phyloP scores from a whole-genome alignment of 495 filamentous ascomycete genomes.

The Neurospora sp. region DNA sequence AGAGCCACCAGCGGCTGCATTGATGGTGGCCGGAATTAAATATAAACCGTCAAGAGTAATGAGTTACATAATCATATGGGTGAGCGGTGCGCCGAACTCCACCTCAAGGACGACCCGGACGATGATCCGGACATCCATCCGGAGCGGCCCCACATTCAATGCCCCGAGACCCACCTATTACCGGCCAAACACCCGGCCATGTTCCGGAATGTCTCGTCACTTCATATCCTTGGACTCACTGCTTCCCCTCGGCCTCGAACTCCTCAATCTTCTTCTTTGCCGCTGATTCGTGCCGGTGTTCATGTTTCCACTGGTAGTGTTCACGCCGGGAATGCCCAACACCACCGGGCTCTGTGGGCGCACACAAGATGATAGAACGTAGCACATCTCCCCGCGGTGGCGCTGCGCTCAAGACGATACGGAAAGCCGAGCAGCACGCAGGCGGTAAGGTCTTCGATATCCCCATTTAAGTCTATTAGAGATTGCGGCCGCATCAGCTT shows the following conservation, averaged over 20 bases:
- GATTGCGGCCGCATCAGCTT: too few relatives aligned
- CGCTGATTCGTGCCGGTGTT: too few relatives aligned
- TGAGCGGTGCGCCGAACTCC: background rate
- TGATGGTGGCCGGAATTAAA: background rate
- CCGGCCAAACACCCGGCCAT: background rate
- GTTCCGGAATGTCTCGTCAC: background rate
- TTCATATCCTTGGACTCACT: background rate
- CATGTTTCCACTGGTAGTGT: too few relatives aligned
- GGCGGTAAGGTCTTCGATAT: too few relatives aligned
- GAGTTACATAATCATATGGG: background rate
- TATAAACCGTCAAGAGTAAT: background rate
- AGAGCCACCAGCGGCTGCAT: background rate
- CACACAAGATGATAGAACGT: too few relatives aligned
- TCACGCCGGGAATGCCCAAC: too few relatives aligned
- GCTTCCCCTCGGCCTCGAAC: conserved; percentile 29
- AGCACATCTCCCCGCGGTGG: too few relatives aligned
- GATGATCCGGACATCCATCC: background rate
- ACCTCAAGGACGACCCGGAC: background rate
- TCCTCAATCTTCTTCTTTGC: too few relatives aligned
- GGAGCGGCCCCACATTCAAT: background rate
- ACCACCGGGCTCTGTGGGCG: too few relatives aligned
- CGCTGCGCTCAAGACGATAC: too few relatives aligned
- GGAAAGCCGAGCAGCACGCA: too few relatives aligned
- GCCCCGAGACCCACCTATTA: background rate
- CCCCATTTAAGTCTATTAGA: too few relatives aligned